A percentile compares a stretch with the other conserved stretches of the same genome.
Conservation (phyloP, 805 yeast genomes). For the Alloascoidea africana region DNA sequence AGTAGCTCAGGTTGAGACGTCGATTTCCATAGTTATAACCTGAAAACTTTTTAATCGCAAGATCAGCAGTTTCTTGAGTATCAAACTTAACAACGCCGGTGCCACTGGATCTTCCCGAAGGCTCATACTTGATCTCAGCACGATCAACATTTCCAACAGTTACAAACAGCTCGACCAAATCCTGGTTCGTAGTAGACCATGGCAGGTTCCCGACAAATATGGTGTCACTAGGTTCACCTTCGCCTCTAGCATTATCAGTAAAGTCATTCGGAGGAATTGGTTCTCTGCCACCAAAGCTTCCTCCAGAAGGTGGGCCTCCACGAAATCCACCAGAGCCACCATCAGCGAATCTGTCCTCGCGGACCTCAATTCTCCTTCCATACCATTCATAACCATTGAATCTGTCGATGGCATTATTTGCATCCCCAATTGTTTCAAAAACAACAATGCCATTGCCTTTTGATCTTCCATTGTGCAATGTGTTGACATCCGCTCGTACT, state of each 20-base stretch:
- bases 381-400: conserved; percentile 57
- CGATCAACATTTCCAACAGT: conserved; percentile 61
- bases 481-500: conserved; percentile 66
- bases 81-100: conserved; percentile 74
- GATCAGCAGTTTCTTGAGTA: conserved; percentile 48
- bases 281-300: conserved; percentile 6
- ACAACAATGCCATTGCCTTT: conserved; percentile 79
- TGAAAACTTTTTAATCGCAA: conserved; percentile 61
- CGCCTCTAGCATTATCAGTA: conserved; percentile 48
- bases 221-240: conserved; percentile 42
- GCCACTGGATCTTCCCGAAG: conserved; percentile 60
- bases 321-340: conserved; percentile 9
- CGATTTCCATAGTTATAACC: conserved; percentile 80
- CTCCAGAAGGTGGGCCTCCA: conserved; percentile 5
- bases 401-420: conserved; percentile 50
- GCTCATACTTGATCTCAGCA: conserved; percentile 60
- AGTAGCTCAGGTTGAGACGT: conserved; percentile 49
- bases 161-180: conserved; percentile 72
- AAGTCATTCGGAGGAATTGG: conserved; percentile 24
- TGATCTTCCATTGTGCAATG: conserved; percentile 56
- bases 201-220: conserved; percentile 74
- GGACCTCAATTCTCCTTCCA: conserved; percentile 68
- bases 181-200: conserved; percentile 75
- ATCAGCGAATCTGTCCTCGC: conserved; percentile 41
- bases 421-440: conserved; percentile 51